Evolutionary conservation across 75 land plant genomes (phyloP), one percentile per base, ranked within the genome.

Genomic region (Picea glauca): DNA sequence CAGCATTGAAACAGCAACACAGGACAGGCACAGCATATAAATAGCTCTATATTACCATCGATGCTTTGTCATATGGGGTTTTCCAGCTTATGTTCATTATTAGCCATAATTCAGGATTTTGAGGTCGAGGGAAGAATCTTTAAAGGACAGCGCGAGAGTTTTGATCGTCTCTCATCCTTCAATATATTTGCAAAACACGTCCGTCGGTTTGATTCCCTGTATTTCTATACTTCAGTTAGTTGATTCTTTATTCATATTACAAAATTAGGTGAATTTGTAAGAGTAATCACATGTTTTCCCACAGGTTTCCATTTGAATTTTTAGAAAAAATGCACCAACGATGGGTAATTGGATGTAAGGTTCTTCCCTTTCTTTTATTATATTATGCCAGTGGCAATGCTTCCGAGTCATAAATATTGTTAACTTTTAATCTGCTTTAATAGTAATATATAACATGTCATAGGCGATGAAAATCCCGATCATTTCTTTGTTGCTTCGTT

Each of bases 1-100:
- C 56, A 56, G 88, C 84, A 75, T 78, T 88, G 72, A 90, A 85
- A 81, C 58, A 80, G 61, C 65, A 60, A 4, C 43, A 79, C 75
- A 66, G 70, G 70, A 33, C 40, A 33, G 35, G 70, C 35, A 66
- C 43, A 35, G 40, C 43, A 66, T 66, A 43, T 4, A 38, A 66
- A 33, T 66, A 66, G 70, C 18, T 38, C 20, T 38, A 66, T 66
- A 5, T 30, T 64, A 30, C 32, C 32, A 31, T 14, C 15, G 13
- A 17, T 66, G 70, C 70, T 66, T 35, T 33, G 33, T 65, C 0
- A 35, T 66, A 33, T 33, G 6, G 12, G 6, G 12, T 66, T 66
- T 66, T 66, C n/a, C 40, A 13, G 70, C 15, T 17, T 66, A 66
- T 33, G 70, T 20, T 35, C 35, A 35, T 66, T 38, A 66, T 17